Base-by-base conservation (phyloP, 2,329 filamentous ascomycete genomes). In the Fusarium transvaalense region DNA sequence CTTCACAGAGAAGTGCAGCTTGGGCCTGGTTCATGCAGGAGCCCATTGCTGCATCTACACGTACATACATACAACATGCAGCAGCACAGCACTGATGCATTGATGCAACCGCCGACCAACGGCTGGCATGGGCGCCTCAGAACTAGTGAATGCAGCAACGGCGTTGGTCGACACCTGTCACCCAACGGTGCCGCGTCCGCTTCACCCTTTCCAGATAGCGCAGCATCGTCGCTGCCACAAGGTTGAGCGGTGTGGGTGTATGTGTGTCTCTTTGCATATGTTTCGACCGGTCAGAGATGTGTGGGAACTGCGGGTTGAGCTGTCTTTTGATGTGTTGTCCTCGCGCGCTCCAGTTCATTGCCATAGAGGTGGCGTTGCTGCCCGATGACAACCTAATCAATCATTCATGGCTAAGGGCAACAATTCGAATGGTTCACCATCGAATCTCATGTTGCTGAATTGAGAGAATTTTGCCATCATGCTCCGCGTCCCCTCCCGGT, bases 21-120 rank as follows among this genome's bases (percentile, higher is more conserved):
- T 56, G 61, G 70, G 70, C 68, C 65, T 64, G 66, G 72, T 75
- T 75, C 73, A 75, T 75, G 73, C 73, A 72, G 71, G 69, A 71
- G 67, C 57, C 62, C 51, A 69, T 66, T 72, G 54, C 59, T 73
- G 66, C 72, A 73, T 74, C 62, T 74, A 58, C 52, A 56, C 39
- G 47, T 39, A 51, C 47, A 51, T 37, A 48, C 52, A 37, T 23
- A 48, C 53, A 57, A 23, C 41, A 60, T 62, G 68, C 71, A 73
- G 66, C 72, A 72, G 61, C 63, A 69, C 71, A 74, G 69, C 61
- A 63, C 43, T 59, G 63, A 60, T 66, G 69, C 68, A 73, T 69
- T 42, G 61, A 69, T 68, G 56, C 60, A 51, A 71, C 51, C 57
- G 59, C 45, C 59, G 53, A 42, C 60, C 66, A 73, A 69, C 70